Evolutionary conservation across 495 filamentous ascomycete species (phyloP).

Genomic region (Lophium mytilinum): DNA sequence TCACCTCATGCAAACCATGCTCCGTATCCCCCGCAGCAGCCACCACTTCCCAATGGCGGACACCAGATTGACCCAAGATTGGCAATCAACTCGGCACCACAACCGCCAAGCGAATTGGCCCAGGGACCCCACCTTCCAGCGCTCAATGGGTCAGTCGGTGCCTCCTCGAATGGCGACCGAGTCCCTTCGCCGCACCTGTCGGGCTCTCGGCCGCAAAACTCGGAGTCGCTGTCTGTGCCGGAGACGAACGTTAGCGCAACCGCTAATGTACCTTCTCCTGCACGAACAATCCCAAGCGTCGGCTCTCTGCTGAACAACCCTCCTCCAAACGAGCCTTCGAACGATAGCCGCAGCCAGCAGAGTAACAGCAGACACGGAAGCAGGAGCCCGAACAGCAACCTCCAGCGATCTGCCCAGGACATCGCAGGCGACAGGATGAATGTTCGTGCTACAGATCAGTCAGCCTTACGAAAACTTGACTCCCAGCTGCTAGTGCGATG

Average conservation of each 20-base stretch:
- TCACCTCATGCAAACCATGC: not conserved
- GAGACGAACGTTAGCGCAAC: conserved; percentile 28
- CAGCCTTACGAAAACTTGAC: not conserved
- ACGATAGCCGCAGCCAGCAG: conserved; percentile 28
- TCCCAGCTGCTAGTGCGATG: not conserved
- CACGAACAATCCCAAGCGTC: conserved; percentile 45
- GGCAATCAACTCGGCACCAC: not conserved
- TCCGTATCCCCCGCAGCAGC: not conserved
- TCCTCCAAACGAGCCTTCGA: conserved; percentile 25
- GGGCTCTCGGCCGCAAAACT: conserved; percentile 5
- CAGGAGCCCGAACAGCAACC: conserved; percentile 29
- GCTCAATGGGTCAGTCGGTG: conserved; percentile 6
- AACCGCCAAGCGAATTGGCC: not conserved
- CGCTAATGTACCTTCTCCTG: conserved; percentile 26
- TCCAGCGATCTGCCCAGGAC: not conserved
- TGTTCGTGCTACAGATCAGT: not conserved
- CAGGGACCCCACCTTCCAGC: conserved; percentile 21
- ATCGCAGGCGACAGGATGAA: not conserved
- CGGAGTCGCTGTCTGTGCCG: conserved; percentile 11
- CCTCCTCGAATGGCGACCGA: conserved; percentile 1
- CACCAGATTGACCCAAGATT: not conserved
- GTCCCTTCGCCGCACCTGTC: conserved; percentile 14
- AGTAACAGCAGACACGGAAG: conserved; percentile 30
- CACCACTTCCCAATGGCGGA: not conserved
- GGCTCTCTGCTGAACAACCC: conserved; percentile 44